Evolutionary conservation across 305 asterid species (phyloP).

Genomic region (Fraxinus paxiana): DNA sequence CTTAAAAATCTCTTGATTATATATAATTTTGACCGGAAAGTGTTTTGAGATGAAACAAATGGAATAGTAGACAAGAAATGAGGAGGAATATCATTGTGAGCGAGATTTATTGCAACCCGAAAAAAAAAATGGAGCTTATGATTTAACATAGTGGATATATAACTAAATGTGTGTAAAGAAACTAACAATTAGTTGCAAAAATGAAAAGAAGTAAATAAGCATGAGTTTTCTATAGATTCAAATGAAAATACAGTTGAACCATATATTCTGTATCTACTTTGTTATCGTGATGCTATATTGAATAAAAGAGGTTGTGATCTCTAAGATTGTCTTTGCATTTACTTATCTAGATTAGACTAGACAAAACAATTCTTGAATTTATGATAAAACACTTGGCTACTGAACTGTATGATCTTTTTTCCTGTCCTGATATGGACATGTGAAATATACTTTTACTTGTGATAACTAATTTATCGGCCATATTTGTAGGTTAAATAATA

Average conservation of each 20-base stretch:
- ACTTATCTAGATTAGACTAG: neutral
- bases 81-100: neutral
- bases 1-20: neutral
- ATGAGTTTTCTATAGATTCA: neutral
- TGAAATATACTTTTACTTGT: neutral
- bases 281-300: neutral
- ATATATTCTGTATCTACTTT: neutral
- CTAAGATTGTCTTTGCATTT: neutral
- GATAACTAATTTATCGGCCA: constrained; percentile 9
- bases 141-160: neutral
- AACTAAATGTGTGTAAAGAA: neutral
- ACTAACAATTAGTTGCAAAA: neutral
- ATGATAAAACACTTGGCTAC: neutral
- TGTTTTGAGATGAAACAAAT: neutral
- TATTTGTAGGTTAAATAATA: constrained; percentile 60
- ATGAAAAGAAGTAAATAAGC: neutral
- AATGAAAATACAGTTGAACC: neutral
- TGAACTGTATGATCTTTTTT: neutral
- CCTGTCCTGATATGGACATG: neutral
- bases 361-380: neutral
- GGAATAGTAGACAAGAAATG: neutral
- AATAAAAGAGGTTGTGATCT: neutral
- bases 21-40: neutral
- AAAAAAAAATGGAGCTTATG: neutral
- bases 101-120: neutral